Percentiles rank a stretch among this genome's conserved stretches.
These are phyloP conservation scores for Alternaria atra DNA, from an alignment of 2,329 filamentous ascomycete genomes.

Conservation along the genomic window DNA sequence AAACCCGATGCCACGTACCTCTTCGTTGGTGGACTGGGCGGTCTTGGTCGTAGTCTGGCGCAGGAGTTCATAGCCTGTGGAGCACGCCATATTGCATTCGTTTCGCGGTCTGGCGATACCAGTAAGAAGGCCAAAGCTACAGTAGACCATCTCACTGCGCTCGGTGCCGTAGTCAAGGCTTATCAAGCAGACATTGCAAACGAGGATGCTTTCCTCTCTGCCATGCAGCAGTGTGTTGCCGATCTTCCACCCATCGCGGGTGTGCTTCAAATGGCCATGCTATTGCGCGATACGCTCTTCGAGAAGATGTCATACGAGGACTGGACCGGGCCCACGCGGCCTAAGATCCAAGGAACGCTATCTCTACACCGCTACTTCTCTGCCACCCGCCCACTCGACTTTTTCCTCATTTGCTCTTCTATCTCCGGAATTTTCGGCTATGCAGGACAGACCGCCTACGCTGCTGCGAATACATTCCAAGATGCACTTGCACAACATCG, in stretches of 20 bases:
- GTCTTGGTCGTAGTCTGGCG: slow-evolving; percentile 25
- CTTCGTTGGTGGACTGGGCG: slow-evolving; percentile 34
- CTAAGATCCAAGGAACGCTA: background rate
- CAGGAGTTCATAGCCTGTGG: slow-evolving; percentile 23
- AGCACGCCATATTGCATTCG: slow-evolving; percentile 23
- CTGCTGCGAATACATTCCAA: slow-evolving; percentile 6
- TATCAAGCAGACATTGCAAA: background rate
- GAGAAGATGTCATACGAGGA: background rate
- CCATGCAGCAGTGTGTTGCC: background rate
- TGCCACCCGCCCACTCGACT: background rate
- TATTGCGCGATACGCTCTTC: background rate
- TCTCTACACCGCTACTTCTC: too few relatives aligned
- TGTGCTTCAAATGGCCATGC: slow-evolving; percentile 25
- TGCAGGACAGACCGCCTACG: background rate
- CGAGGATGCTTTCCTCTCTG: background rate
- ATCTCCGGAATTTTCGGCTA: slow-evolving; percentile 2
- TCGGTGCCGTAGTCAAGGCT: background rate
- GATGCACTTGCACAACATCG: slow-evolving; percentile 17
- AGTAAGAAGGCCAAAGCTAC: background rate
- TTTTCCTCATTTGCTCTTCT: background rate
- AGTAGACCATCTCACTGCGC: background rate
- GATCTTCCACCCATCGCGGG: slow-evolving; percentile 10
- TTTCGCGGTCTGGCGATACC: slow-evolving; percentile 12
- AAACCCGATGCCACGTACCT: slow-evolving; percentile 22
- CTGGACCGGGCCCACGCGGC: background rate